Base-by-base conservation (phyloP, 306 rosid species). In the Pyrus communis region DNA sequence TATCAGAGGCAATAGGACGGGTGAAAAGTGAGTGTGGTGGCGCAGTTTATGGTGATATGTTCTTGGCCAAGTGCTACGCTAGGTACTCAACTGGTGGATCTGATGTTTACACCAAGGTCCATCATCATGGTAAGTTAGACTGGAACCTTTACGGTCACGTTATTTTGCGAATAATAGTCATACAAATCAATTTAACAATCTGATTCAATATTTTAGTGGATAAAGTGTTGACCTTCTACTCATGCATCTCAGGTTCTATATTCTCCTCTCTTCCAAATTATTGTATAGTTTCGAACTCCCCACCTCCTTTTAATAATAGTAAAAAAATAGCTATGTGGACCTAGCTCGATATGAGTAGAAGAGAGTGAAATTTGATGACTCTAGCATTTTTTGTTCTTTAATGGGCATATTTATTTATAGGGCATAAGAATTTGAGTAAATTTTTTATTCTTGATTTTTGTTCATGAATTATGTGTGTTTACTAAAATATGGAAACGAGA, bases 1-100 rank as follows among this genome's bases (percentile, higher is more conserved):
- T 89, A 0, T 67, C 77, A 9, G 90, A 89, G 27, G 96, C 98
- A 1, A 83, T 93, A 81, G 77, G 71, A 81, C 90, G 87, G 85
- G 58, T 93, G 78, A 91, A 82, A 27, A 87, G 73, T 43, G 96
- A 93, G 13, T 93, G 96, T 52, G 91, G 88, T 1, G 82, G 82
- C 0, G 91, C 87, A 0, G 89, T 76, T 46, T 84, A 66, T 25
- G 98, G 96, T 9, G 98, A 93, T 21, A 82, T 93, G 90, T 93
- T 89, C 77, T 60, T 93, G 80, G 93, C 70, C 11, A 93, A 89
- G 88, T 93, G 98, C 51, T 93, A 93, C 23, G 93, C 87, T 0
- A 82, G 91, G 81, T 93, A 85, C 82, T 85, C 91, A 1, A 85
- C 89, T 0, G 84, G 49, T 57, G 93, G 89, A 43, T 78, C 84